Evolutionary conservation across 345 rosid species (phyloP).

Genomic region (Acer yangbiense): DNA sequence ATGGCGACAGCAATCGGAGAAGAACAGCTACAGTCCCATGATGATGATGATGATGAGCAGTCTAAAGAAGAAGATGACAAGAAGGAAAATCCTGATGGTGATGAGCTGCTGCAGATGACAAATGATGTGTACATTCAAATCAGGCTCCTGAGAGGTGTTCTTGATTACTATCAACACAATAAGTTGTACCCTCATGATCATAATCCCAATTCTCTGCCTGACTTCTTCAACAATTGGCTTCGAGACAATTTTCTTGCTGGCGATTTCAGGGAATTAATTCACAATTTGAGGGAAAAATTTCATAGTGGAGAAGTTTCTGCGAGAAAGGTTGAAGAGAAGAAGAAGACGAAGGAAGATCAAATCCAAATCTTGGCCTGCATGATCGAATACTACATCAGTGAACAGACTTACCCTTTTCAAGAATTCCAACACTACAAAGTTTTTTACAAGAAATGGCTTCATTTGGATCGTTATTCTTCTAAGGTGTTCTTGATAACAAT

Average conservation of each 20-base stretch:
- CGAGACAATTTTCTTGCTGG: not conserved
- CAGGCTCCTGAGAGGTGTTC: not conserved
- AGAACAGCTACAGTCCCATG: too few relatives aligned
- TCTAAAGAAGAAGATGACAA: not conserved
- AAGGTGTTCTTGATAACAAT: too few relatives aligned
- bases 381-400: not conserved
- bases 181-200: not conserved
- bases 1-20: too few relatives aligned
- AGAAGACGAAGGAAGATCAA: too few relatives aligned
- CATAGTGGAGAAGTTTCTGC: not conserved
- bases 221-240: not conserved
- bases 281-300: not conserved
- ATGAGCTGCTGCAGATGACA: not conserved
- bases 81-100: not conserved
- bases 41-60: too few relatives aligned
- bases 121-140: not conserved
- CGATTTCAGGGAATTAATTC: not conserved
- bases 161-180: not conserved
- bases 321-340: too few relatives aligned
- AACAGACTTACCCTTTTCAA: not conserved
- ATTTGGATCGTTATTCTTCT: not conserved
- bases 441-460: not conserved
- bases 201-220: not conserved
- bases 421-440: not conserved
- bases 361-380: not conserved